phyloP scores from a whole-genome alignment of 2,329 filamentous ascomycete genomes.

The Dendrostoma leiphaemia region DNA sequence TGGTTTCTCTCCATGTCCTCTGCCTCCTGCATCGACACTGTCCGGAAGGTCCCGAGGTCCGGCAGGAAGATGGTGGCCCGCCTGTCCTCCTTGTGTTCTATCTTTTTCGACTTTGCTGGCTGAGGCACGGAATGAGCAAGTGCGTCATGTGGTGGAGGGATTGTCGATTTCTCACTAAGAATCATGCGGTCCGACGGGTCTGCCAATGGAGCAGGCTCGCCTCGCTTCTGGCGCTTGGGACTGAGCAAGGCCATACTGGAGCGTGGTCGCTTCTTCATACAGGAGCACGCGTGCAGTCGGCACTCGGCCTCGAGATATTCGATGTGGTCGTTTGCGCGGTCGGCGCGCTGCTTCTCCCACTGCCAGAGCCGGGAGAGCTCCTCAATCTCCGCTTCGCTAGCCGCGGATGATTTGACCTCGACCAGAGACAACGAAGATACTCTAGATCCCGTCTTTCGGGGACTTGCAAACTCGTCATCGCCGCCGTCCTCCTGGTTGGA shows the following conservation, averaged over 20 bases:
- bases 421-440: slow-evolving; percentile 43
- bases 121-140: slow-evolving; percentile 23
- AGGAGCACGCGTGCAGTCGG: slow-evolving; percentile 64
- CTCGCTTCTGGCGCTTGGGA: slow-evolving; percentile 36
- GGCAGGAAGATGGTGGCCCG: slow-evolving; percentile 52
- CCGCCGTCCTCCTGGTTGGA: slow-evolving; percentile 37
- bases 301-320: slow-evolving; percentile 77
- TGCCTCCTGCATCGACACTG: slow-evolving; percentile 54
- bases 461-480: slow-evolving; percentile 60
- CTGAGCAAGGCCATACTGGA: slow-evolving; percentile 26
- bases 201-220: slow-evolving; percentile 32
- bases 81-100: slow-evolving; percentile 23
- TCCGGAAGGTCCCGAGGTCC: slow-evolving; percentile 61
- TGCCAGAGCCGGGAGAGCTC: slow-evolving; percentile 51
- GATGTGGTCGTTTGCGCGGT: slow-evolving; percentile 68
- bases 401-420: slow-evolving; percentile 53
- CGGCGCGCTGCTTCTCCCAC: slow-evolving; percentile 61
- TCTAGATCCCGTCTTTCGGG: slow-evolving; percentile 47
- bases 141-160: slow-evolving; percentile 29
- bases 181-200: slow-evolving; percentile 43
- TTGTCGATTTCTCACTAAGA: slow-evolving; percentile 34
- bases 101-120: slow-evolving; percentile 33
- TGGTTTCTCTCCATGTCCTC: slow-evolving; percentile 37
- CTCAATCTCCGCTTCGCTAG: slow-evolving; percentile 58
- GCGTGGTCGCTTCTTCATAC: slow-evolving; percentile 42